Evolutionary conservation across 352 stramenopile genomes (phyloP).

Genomic region (Pythium utonaiense): DNA sequence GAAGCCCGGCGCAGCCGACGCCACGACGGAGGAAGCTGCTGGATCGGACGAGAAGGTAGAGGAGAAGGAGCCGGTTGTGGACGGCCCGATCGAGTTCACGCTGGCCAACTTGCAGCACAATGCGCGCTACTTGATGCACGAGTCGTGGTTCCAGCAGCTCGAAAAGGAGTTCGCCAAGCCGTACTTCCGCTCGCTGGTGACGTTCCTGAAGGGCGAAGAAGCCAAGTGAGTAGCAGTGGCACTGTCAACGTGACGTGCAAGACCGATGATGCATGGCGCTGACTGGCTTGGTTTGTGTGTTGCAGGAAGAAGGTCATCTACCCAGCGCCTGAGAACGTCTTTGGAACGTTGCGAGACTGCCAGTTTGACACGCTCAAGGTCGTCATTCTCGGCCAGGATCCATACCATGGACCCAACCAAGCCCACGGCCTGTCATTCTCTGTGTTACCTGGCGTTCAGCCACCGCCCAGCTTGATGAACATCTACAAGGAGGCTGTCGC

Average conservation of each 20-base stretch:
- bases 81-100: constrained; percentile 23
- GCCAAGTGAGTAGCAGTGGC: constrained; percentile 28
- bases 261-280: no score
- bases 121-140: constrained; percentile 36
- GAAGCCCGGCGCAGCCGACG: not conserved
- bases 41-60: not conserved
- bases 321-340: constrained; percentile 82
- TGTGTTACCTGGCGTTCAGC: constrained; percentile 84
- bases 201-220: constrained; percentile 53
- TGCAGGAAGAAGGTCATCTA: constrained; percentile 79
- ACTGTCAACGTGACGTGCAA: no score
- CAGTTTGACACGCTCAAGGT: constrained; percentile 87
- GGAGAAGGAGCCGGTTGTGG: not conserved
- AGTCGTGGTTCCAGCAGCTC: constrained; percentile 56
- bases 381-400: constrained; percentile 93
- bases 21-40: not conserved
- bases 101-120: constrained; percentile 39
- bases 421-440: constrained; percentile 89
- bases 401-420: constrained; percentile 85
- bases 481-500: constrained; percentile 96
- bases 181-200: constrained; percentile 44
- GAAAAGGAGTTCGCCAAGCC: constrained; percentile 42
- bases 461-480: constrained; percentile 95
- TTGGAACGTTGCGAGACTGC: constrained; percentile 88
- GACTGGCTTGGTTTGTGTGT: not conserved